Conservation (phyloP, 345 rosid genomes). For the Viola odorata region DNA sequence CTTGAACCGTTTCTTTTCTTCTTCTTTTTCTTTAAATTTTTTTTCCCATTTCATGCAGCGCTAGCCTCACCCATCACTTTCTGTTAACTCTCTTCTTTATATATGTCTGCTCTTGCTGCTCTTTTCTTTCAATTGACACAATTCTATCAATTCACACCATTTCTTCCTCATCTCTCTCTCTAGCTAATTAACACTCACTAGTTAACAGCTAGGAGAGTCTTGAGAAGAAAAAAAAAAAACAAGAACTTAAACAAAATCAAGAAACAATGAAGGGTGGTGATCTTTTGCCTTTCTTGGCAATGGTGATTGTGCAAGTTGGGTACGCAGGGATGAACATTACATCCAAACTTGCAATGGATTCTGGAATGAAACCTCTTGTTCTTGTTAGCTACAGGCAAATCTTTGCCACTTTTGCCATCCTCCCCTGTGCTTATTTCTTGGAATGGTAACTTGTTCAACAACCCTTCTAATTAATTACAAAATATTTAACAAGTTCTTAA, state of each 20-base stretch:
- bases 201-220: neutral
- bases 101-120: neutral
- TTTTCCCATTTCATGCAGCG: conserved; percentile 16
- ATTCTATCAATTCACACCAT: neutral
- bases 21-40: neutral
- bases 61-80: conserved; percentile 15
- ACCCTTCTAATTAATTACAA: neutral
- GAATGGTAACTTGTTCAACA: conserved; percentile 46
- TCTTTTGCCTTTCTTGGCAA: conserved; percentile 58
- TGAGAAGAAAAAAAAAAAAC: neutral
- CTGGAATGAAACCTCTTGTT: conserved; percentile 77
- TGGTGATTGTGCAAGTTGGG: conserved; percentile 69
- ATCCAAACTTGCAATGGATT: conserved; percentile 83
- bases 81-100: conserved; percentile 9
- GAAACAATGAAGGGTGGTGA: conserved; percentile 27
- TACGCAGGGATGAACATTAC: conserved; percentile 84
- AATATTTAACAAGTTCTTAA: neutral
- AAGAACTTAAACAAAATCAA: neutral
- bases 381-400: conserved; percentile 78
- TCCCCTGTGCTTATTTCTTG: conserved; percentile 61
- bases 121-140: neutral
- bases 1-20: conserved; percentile 41
- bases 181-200: conserved; percentile 7
- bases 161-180: conserved; percentile 3
- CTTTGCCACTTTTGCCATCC: conserved; percentile 60